Base-by-base conservation (phyloP, 1,284 basidiomycete species). In the Fereydounia khargensis region DNA sequence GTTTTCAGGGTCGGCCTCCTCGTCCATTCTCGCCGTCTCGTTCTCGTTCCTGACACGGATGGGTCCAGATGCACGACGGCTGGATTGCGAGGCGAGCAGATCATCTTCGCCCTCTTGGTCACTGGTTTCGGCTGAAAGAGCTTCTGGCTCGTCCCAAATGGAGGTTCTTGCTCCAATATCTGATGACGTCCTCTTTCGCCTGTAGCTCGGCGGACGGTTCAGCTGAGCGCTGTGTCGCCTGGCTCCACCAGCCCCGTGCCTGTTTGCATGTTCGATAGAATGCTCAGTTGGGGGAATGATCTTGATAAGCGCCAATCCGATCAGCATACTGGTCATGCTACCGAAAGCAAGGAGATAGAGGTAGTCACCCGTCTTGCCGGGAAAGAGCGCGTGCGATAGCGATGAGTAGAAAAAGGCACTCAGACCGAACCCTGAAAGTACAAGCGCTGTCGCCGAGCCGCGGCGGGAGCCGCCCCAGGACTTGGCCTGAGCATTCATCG, bases 391-490 rank as follows among this genome's bases (percentile, higher is more conserved):
- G 45, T 87, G 84, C 0, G 85, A 83, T 16, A 88, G 71, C 0
- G 82, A 80, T 18, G 85, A 85, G 77, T 89, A 90, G 47, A 86
- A 79, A 77, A 89, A 89, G 0, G 88, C 88, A 7, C 86, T 88
- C 5, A 90, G 80, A 0, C 88, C 88, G 50, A 88, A 89, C n/a
- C 86, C 88, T 0, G 86, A 86, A 14, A 88, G 78, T 17, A 89
- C 87, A 13, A 87, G 71, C 3, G 85, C 85, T 2, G 85, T 87
- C 1, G 85, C 82, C 0, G 84, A 83, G 2, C 85, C 87, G 27
- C 87, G 80, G 27, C 63, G 43, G 7, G 35, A 42, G 1, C 57
- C 52, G n/a, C 55, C 68, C 53, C 69, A 63, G 21, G 56, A 65
- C 42, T 73, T 74, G n/a, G 65, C 63, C 35, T 73, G 73, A 1